phyloP scores from a whole-genome alignment of 129 eudicot genomes.

The Chrysanthemum lavandulifolium region DNA sequence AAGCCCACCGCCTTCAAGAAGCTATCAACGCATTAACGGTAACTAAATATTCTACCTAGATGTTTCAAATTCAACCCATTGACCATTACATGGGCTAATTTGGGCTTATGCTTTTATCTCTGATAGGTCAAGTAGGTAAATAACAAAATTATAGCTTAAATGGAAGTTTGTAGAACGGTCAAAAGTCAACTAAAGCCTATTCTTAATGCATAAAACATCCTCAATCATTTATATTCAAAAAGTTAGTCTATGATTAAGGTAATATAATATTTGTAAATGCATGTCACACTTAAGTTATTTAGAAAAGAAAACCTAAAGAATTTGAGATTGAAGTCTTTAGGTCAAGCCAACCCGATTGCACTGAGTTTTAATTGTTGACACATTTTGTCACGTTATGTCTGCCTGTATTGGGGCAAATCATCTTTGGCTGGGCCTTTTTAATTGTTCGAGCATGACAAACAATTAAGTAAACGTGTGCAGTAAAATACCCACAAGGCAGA shows the following conservation, averaged over 20 bases:
- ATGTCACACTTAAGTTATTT: too few species aligned
- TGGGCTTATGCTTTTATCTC: too few species aligned
- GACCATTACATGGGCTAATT: too few species aligned
- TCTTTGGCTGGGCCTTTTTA: not conserved
- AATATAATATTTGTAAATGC: too few species aligned
- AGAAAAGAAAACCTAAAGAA: not conserved
- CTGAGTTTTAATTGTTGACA: not conserved
- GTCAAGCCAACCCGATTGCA: not conserved
- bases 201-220: not conserved
- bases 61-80: not conserved
- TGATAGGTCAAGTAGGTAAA: not conserved
- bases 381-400: not conserved
- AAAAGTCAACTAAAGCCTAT: not conserved
- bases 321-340: not conserved
- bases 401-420: not conserved
- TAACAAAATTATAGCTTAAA: not conserved
- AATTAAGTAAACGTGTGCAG: slow-evolving; percentile 29
- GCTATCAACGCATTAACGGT: slow-evolving; percentile 77
- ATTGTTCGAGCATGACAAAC: not conserved
- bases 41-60: slow-evolving; percentile 3
- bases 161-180: not conserved
- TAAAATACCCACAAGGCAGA: slow-evolving; percentile 59
- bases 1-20: slow-evolving; percentile 79
- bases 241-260: too few species aligned
- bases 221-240: too few species aligned